Evolutionary conservation across 2,329 filamentous ascomycete species (phyloP).

Genomic region (Diaporthe citri): DNA sequence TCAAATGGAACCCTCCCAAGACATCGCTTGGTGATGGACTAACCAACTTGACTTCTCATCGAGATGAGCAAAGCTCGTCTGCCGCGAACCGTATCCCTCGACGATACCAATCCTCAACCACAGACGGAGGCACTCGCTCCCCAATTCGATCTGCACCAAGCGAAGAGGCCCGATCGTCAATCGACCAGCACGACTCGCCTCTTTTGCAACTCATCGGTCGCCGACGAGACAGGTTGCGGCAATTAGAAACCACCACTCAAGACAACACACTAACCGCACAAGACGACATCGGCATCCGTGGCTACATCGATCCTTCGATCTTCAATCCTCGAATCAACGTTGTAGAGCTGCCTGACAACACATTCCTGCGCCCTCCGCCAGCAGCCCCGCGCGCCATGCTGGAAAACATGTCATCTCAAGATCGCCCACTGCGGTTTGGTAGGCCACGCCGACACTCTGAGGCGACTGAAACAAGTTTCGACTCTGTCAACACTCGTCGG

Average conservation of each 20-base stretch:
- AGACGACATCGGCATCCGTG: background rate
- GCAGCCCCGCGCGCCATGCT: constrained; percentile 33
- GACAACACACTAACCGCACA: background rate
- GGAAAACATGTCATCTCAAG: background rate
- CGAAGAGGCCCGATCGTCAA: background rate
- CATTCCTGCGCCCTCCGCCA: constrained; percentile 9
- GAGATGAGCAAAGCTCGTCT: constrained; percentile 6
- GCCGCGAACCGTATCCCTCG: constrained; percentile 4
- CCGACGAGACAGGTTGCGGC: background rate
- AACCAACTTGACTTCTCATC: background rate
- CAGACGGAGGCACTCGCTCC: background rate
- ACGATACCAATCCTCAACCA: constrained; percentile 8
- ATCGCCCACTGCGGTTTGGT: background rate
- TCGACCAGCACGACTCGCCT: background rate
- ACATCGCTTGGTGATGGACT: background rate
- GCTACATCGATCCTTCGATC: background rate
- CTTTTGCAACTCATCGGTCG: background rate
- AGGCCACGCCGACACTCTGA: constrained; percentile 9
- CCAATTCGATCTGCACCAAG: background rate
- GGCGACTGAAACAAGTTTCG: constrained; percentile 8
- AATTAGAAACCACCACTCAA: background rate
- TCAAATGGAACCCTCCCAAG: constrained; percentile 13
- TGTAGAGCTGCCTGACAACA: constrained; percentile 16
- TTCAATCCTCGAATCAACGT: constrained; percentile 18
- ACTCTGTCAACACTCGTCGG: background rate